Base-by-base conservation (phyloP, 441 rosid species). In the Bruguiera hainesii region DNA sequence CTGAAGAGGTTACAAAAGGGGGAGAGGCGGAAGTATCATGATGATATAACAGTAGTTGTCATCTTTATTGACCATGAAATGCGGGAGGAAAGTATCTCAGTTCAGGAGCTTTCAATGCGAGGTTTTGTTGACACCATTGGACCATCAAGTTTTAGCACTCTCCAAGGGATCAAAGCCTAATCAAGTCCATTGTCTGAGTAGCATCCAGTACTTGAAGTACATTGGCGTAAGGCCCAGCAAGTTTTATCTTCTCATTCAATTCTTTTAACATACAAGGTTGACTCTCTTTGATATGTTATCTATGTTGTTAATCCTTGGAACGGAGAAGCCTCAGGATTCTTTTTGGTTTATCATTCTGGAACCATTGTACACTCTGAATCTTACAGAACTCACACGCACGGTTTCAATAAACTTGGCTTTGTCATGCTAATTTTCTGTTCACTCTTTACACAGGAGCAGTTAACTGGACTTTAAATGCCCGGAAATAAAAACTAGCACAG, bases 31-130 rank as follows among this genome's bases (percentile, higher is more conserved):
- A 72, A 65, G 76, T 83, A 76, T 61, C 98, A 94, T 20, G 98
- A 91, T 60, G 98, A 94, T 69, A 94, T 89, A 65, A 88, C 98
- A 1, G 94, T 94, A 66, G 81, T 87, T 52, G 98, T 94, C 58
- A 65, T 91, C 81, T 91, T 84, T 68, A 76, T 91, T 71, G 97
- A 94, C 77, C 85, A 78, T 20, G 89, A 84, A 56, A 60, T 74
- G 69, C 68, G 69, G 50, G 80, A 73, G 48, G 78, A 83, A 64
- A 81, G 75, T 71, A 62, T 68, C 25, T 63, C 85, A 10, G 84
- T 80, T 46, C 90, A 89, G 6, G 92, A 83, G 76, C 67, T 83
- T 70, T 91, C 98, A 9, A 68, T 94, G 35, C 74, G 84, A 73
- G 96, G 97, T 26, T 91, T 83, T 59, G 56, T 71, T 1, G 87